A percentile compares a stretch with the other conserved stretches of the same genome.
phyloP scores from a whole-genome alignment of 1,284 basidiomycete species.

The Polyporus tsugae region DNA sequence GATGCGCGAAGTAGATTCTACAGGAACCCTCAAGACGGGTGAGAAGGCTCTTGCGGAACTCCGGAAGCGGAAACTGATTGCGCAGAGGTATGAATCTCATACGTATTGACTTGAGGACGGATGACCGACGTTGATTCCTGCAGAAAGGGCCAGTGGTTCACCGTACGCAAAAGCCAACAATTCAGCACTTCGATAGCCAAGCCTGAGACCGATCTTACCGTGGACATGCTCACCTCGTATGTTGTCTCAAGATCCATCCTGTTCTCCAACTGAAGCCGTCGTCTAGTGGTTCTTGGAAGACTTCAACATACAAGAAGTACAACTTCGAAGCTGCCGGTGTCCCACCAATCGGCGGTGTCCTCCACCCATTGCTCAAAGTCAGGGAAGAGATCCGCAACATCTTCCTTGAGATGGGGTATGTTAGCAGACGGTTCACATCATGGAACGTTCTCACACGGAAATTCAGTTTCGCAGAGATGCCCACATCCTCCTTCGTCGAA shows the following conservation, averaged over 20 bases:
- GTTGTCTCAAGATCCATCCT: slow-evolving; percentile 8
- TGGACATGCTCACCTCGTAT: slow-evolving; percentile 93
- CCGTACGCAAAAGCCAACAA: slow-evolving; percentile 83
- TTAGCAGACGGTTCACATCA: slow-evolving; percentile 20
- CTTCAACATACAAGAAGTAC: slow-evolving; percentile 95
- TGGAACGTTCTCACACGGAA: slow-evolving; percentile 4
- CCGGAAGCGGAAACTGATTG: slow-evolving; percentile 89
- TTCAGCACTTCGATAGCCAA: slow-evolving; percentile 96
- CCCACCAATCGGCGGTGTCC: slow-evolving; percentile 87
- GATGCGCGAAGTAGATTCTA: slow-evolving; percentile 78
- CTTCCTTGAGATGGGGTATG: slow-evolving; percentile 99
- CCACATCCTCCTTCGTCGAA: slow-evolving; percentile 97
- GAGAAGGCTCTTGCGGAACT: slow-evolving; percentile 88
- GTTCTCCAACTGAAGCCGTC: background rate
- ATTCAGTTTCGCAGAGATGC: slow-evolving; percentile 97
- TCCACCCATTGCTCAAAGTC: slow-evolving; percentile 98
- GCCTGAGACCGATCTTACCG: slow-evolving; percentile 97
- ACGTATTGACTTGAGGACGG: slow-evolving; percentile 65
- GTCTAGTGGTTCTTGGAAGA: slow-evolving; percentile 89
- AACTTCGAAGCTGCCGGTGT: slow-evolving; percentile 98
- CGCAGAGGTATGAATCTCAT: slow-evolving; percentile 62
- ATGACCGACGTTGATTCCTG: slow-evolving; percentile 71
- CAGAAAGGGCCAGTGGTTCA: slow-evolving; percentile 97
- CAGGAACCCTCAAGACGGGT: slow-evolving; percentile 73
- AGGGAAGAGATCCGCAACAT: slow-evolving; percentile 98